Base-by-base conservation (phyloP, 257 asterid genomes). In the Leonotis leonurus region DNA sequence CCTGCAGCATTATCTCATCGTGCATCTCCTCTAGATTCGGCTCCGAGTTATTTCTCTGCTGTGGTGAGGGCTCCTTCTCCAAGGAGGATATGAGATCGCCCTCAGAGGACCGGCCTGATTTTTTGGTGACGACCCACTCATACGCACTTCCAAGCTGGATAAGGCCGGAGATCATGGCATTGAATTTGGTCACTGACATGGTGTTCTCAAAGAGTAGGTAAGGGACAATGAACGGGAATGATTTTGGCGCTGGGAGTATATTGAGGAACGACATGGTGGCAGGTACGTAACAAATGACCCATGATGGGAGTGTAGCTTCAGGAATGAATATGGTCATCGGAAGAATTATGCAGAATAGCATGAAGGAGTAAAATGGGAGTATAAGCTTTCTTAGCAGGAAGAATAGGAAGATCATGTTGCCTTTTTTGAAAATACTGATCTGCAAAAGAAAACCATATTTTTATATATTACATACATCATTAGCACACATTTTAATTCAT, bases 261-360 rank as follows among this genome's bases (percentile, higher is more conserved):
- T 86, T 88, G 56, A 91, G 86, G 37, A 88, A 74, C 1, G 98
- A 77, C 79, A 91, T 86, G 44, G 85, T 70, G 4, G 89, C 90
- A 0, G 98, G 96, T 12, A 91, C 54, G 21, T 86, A 91, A 66
- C 95, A 84, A 0, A 91, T 90, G 2, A 86, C 92, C 98, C 98
- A 91, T 1, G 84, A 53, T 2, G 96, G 96, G 17, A 91, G 94
- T 8, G 93, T 83, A 9, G 96, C 96, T 74, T 88, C 98, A 0
- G 98, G 98, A 10, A 90, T 63, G 57, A 90, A 83, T 94, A 90
- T 85, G 4, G 98, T 90, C 91, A 85, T 87, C 0, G 97, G 97
- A 24, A 90, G 96, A 52, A 90, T 90, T 41, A 90, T 76, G 60
- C 97, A 90, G 70, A 90, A 90, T 10, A 90, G 83, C 16, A 95